Evolutionary conservation across 805 yeast genomes (phyloP), one percentile per base, ranked within the genome.

Genomic region (Vanderwaltozyma yarrowii): DNA sequence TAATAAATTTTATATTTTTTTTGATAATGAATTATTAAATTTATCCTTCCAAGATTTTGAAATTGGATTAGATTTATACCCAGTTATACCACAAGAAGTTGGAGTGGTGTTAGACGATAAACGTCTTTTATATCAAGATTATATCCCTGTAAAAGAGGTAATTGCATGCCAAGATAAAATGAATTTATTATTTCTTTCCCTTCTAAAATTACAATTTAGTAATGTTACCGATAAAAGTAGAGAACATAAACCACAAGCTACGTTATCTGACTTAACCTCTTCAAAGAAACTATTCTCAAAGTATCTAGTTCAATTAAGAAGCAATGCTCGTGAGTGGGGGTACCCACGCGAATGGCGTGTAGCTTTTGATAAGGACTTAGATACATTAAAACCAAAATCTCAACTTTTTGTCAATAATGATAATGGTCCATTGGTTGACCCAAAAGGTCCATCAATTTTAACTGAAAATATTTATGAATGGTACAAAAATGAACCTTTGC

Each of bases 31-130:
- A 16, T 29, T 58, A 19, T 33, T 49, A 35, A 49, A 51, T 33
- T 35, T 58, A 27, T 53, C 61, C 13, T 54, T 54, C 33, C 56
- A 51, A 36, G 58, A 54, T 38, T 52, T 58, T 37, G 58, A 54
- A 39, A 43, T 50, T 31, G 61, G 61, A 9, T 43, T 57, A 28
- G 54, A 49, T 17, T 33, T 56, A 20, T 49, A 50, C 23, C 52
- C 56, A 11, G 34, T 31, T 10, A 25, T 17, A 7, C 35, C 35
- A 5, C 30, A 37, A 27, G 43, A 40, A 14, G 19, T 21, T 19
- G 46, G 40, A 4, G 16, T 24, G 17, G 43, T 39, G 11, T 24
- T 32, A 19, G 37, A 35, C 9, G 20, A 35, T 15, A 36, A 36
- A 26, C 25, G 38, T 13, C 28, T 39, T 5, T 37, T 46, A 17